These are phyloP conservation scores for Xylaria castorea DNA, from an alignment of 495 filamentous ascomycete genomes.

Conservation along the genomic window DNA sequence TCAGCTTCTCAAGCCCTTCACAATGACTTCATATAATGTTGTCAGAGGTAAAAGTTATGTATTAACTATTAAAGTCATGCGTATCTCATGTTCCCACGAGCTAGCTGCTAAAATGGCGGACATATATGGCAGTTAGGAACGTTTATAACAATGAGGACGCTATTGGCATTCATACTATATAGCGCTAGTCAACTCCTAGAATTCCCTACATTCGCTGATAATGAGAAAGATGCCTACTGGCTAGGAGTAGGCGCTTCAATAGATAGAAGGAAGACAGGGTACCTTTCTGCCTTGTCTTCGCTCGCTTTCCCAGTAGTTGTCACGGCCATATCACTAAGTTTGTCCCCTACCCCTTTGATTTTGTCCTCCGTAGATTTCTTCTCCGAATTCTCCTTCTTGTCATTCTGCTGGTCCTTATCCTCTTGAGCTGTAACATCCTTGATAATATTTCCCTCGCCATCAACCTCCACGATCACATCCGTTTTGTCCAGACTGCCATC, in stretches of 20 bases:
- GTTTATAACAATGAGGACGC: background rate
- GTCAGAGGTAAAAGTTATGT: background rate
- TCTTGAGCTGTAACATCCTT: slow-evolving; percentile 27
- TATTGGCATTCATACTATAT: background rate
- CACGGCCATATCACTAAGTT: background rate
- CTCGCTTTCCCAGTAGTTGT: background rate
- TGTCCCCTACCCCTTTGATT: background rate
- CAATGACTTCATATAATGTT: background rate
- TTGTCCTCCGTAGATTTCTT: slow-evolving; percentile 16
- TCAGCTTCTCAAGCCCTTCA: background rate
- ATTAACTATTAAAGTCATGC: background rate
- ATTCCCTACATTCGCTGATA: background rate
- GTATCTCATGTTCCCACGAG: background rate
- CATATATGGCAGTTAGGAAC: background rate
- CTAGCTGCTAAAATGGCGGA: background rate
- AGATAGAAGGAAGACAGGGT: slow-evolving; percentile 40
- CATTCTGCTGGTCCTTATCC: slow-evolving; percentile 16
- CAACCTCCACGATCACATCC: slow-evolving; percentile 54
- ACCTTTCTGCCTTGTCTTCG: background rate
- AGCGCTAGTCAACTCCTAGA: background rate
- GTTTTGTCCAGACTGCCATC: slow-evolving; percentile 59
- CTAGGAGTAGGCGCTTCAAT: slow-evolving; percentile 36
- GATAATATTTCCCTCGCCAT: slow-evolving; percentile 41
- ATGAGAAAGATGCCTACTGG: background rate
- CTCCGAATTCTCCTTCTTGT: slow-evolving; percentile 10